These are phyloP conservation scores for Carex parvula DNA, from an alignment of 176 grass and related monocot species.

Conservation along the genomic window DNA sequence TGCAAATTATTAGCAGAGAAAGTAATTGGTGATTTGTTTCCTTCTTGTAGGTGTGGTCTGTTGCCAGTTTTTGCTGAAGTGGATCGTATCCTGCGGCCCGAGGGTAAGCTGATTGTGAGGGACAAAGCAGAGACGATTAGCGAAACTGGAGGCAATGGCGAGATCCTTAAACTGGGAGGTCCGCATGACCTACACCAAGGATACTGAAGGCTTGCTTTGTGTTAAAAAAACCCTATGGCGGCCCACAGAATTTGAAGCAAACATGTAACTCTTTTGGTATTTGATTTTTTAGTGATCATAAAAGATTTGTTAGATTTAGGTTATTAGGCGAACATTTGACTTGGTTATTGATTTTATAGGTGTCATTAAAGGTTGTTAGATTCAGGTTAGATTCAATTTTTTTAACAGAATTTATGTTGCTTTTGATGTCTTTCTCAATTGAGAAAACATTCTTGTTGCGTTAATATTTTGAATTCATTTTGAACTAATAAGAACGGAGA, in stretches of 20 bases:
- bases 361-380: not conserved
- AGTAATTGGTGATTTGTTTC: conserved; percentile 12
- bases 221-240: conserved; percentile 63
- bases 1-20: not conserved
- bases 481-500: not conserved
- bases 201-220: conserved; percentile 58
- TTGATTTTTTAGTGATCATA: not conserved
- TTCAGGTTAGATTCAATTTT: conserved; percentile 12
- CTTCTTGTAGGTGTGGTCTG: conserved; percentile 43
- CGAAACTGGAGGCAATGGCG: conserved; percentile 46
- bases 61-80: conserved; percentile 60
- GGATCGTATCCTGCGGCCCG: conserved; percentile 68
- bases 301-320: not conserved
- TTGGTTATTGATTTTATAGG: conserved; percentile 14
- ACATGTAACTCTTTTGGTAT: conserved; percentile 23
- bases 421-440: not conserved
- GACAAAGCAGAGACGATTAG: conserved; percentile 46
- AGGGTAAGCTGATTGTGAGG: conserved; percentile 61
- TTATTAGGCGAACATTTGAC: conserved; percentile 13
- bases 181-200: conserved; percentile 49
- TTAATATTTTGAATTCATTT: not conserved
- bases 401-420: conserved; percentile 3
- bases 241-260: conserved; percentile 40
- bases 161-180: conserved; percentile 68
- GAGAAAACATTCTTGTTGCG: not conserved